Conservation (phyloP, 208 protist species). For the Wallacemonas sp. region DNA sequence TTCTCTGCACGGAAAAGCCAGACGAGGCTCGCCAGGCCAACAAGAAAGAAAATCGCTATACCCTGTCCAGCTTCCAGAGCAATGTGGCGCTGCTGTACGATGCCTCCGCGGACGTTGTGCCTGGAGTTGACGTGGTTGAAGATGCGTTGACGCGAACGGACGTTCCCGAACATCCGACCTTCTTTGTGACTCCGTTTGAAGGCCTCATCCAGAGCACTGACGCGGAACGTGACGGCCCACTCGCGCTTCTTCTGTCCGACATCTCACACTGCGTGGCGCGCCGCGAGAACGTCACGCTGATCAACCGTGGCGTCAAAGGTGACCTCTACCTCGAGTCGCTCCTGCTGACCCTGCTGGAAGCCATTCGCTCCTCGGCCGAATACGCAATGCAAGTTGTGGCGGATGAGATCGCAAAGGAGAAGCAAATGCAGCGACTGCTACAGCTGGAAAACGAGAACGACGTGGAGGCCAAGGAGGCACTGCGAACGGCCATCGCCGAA, state of each 20-base stretch:
- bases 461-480: slow-evolving; percentile 21
- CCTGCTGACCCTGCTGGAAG: slow-evolving; percentile 56
- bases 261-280: slow-evolving; percentile 54
- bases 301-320: slow-evolving; percentile 69
- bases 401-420: slow-evolving; percentile 88
- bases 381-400: slow-evolving; percentile 91
- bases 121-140: slow-evolving; percentile 1
- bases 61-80: slow-evolving; percentile 13
- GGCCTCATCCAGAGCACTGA: slow-evolving; percentile 45
- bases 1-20: slow-evolving; percentile 17
- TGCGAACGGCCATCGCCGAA: slow-evolving; percentile 18
- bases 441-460: slow-evolving; percentile 59
- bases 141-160: slow-evolving; percentile 5
- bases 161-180: slow-evolving; percentile 30
- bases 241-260: slow-evolving; percentile 62
- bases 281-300: slow-evolving; percentile 83
- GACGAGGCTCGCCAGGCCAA: slow-evolving; percentile 6
- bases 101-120: slow-evolving; percentile 1
- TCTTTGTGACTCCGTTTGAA: slow-evolving; percentile 76
- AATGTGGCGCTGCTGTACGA: slow-evolving; percentile 12
- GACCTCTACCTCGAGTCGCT: slow-evolving; percentile 65
- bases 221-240: slow-evolving; percentile 28
- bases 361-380: slow-evolving; percentile 65
- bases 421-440: slow-evolving; percentile 89
- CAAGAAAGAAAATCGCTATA: slow-evolving; percentile 11